Conservation (phyloP, 306 rosid species). For the Mucuna pruriens region DNA sequence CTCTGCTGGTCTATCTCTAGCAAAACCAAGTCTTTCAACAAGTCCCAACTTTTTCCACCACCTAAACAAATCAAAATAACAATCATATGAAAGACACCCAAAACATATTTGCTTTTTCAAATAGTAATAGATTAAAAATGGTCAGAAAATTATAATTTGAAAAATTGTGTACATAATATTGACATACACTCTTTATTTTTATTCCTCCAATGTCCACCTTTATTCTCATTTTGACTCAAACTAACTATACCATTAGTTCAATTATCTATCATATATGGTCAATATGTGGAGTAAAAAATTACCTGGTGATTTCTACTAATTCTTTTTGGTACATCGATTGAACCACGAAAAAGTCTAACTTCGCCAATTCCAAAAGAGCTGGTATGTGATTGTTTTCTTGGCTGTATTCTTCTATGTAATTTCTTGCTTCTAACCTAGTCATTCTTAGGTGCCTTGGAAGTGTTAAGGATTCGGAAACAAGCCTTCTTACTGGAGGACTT, state of each 20-base stretch:
- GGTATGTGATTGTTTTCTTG: background rate
- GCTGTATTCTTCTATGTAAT: slow-evolving; percentile 44
- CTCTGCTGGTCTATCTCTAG: slow-evolving; percentile 54
- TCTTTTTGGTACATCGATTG: slow-evolving; percentile 49
- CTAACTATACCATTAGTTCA: background rate
- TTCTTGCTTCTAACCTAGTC: slow-evolving; percentile 45
- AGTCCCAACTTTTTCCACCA: slow-evolving; percentile 58
- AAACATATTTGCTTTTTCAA: background rate
- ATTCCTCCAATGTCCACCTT: background rate
- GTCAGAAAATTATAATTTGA: background rate
- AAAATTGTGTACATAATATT: background rate
- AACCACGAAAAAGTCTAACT: slow-evolving; percentile 39
- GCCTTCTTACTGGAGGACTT: background rate
- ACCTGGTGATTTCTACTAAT: slow-evolving; percentile 51
- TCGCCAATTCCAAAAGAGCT: slow-evolving; percentile 43
- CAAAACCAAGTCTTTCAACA: slow-evolving; percentile 50
- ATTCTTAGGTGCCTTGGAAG: slow-evolving; percentile 55
- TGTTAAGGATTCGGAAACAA: slow-evolving; percentile 29
- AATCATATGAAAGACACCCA: background rate
- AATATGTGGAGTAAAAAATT: background rate
- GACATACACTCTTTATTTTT: background rate
- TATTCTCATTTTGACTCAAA: background rate
- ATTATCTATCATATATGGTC: background rate
- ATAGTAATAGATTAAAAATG: background rate
- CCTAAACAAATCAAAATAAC: slow-evolving; percentile 35